These are phyloP conservation scores for Rauvolfia tetraphylla DNA, from an alignment of 257 asterid genomes.

Conservation along the genomic window DNA sequence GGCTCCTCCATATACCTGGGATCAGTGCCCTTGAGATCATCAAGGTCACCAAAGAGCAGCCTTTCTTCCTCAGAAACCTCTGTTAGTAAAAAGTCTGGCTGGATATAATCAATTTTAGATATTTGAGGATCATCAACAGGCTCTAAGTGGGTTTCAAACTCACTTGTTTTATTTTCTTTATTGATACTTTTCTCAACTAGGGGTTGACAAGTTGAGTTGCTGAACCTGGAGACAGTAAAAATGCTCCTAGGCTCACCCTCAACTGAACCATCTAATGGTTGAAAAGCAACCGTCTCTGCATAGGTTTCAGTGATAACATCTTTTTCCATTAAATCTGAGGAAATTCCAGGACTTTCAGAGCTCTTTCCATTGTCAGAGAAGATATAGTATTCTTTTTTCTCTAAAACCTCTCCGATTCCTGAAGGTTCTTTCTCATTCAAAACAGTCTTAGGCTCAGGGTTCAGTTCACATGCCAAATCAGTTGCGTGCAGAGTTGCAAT, in stretches of 20 bases:
- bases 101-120: slow-evolving; percentile 18
- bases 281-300: slow-evolving; percentile 30
- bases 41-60: slow-evolving; percentile 51
- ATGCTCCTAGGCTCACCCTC: slow-evolving; percentile 27
- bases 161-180: slow-evolving; percentile 14
- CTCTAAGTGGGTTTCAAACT: slow-evolving; percentile 24
- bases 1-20: slow-evolving; percentile 3
- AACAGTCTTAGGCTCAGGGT: slow-evolving; percentile 26
- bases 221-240: slow-evolving; percentile 26
- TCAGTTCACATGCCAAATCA: slow-evolving; percentile 19
- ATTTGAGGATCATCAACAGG: not conserved
- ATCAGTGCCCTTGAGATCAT: slow-evolving; percentile 28
- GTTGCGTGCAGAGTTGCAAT: slow-evolving; percentile 7
- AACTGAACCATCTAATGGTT: slow-evolving; percentile 27
- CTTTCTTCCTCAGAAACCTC: slow-evolving; percentile 47
- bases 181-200: slow-evolving; percentile 14
- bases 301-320: slow-evolving; percentile 28
- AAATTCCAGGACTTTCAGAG: slow-evolving; percentile 21
- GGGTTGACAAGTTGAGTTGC: slow-evolving; percentile 28
- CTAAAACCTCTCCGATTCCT: slow-evolving; percentile 18
- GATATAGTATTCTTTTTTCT: slow-evolving; percentile 21
- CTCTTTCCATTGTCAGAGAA: slow-evolving; percentile 24
- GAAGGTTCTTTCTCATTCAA: slow-evolving; percentile 18
- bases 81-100: slow-evolving; percentile 24
- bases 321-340: slow-evolving; percentile 26